A percentile compares a stretch with the other conserved stretches of the same genome.
phyloP scores from a whole-genome alignment of 2,329 filamentous ascomycete genomes.

The Colletotrichum lini region DNA sequence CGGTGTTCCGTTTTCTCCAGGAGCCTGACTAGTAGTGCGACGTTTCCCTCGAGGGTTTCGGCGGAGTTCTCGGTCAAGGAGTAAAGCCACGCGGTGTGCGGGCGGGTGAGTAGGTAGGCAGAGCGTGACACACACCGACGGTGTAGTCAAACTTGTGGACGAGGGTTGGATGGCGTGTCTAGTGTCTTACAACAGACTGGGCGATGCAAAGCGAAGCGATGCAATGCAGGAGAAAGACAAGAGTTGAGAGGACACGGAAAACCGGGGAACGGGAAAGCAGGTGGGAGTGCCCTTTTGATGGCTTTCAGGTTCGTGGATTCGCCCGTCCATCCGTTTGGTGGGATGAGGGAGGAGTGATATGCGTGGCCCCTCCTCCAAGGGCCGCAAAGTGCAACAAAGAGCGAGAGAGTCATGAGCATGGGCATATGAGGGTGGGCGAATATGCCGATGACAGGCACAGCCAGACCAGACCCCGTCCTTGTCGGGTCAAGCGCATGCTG shows the following conservation, averaged over 20 bases:
- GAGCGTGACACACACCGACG: constrained; percentile 1
- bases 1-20: background rate
- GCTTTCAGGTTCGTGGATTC: constrained; percentile 19
- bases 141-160: background rate
- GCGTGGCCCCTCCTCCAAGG: background rate
- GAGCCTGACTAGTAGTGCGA: background rate
- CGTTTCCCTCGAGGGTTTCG: background rate
- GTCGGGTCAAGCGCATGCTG: constrained; percentile 14
- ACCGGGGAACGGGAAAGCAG: constrained; percentile 2
- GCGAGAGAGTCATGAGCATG: constrained; percentile 34
- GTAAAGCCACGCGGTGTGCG: background rate
- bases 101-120: background rate
- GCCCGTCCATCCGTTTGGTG: constrained; percentile 32
- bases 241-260: constrained; percentile 14
- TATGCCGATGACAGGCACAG: constrained; percentile 37
- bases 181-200: background rate
- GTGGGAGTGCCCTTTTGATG: constrained; percentile 38
- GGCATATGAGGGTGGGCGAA: constrained; percentile 31
- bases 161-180: background rate
- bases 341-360: constrained; percentile 22
- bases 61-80: background rate
- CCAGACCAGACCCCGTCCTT: constrained; percentile 34
- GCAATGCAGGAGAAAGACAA: constrained; percentile 19
- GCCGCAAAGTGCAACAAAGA: constrained; percentile 5
- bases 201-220: constrained; percentile 9